Base-by-base conservation (phyloP, 768 basidiomycete genomes). In the Suillus brevipes region DNA sequence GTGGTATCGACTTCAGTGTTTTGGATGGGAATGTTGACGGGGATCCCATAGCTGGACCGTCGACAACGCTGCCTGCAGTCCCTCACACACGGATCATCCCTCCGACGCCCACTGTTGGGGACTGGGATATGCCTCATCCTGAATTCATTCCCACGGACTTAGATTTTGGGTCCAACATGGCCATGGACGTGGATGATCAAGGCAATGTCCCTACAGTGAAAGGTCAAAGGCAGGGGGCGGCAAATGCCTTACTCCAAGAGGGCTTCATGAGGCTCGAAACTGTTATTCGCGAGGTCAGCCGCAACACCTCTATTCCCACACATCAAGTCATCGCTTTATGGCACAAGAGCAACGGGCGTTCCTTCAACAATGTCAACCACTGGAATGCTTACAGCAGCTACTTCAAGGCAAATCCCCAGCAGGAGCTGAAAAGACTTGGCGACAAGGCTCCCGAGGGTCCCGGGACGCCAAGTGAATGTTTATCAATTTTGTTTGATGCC, bases 321-420 rank as follows among this genome's bases (percentile, higher is more conserved):
- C 61, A 62, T 49, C 67, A 67, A 36, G 36, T 67, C 2, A 31
- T 63, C 2, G 52, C 62, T 6, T 61, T 61, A 3, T 64, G 58
- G 58, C 58, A 64, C 64, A 64, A 59, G 36, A 14, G 28, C 20
- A 14, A 52, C 1, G 49, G 64, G 8, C 13, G n/a, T 31, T 36
- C 60, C 36, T n/a, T 65, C 37, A 62, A 63, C 31, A 53, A 45
- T 6, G 10, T 31, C 38, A 65, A 65, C 28, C 43, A 61, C 59
- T 65, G 64, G 61, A 65, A 65, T 36, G 55, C 55, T 23, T 65
- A 65, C 12, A 37, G 55, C 36, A 43, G 25, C 18, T 62, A 43
- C 36, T 65, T 65, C 53, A 62, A 61, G 20, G 52, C 55, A 16
- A 12, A 65, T 23, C 37, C 53, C 23, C 60, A 52, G 18, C 28